Evolutionary conservation across 2,329 filamentous ascomycete genomes (phyloP), one percentile per base, ranked within the genome.

Genomic region (Beauveria asiatica): DNA sequence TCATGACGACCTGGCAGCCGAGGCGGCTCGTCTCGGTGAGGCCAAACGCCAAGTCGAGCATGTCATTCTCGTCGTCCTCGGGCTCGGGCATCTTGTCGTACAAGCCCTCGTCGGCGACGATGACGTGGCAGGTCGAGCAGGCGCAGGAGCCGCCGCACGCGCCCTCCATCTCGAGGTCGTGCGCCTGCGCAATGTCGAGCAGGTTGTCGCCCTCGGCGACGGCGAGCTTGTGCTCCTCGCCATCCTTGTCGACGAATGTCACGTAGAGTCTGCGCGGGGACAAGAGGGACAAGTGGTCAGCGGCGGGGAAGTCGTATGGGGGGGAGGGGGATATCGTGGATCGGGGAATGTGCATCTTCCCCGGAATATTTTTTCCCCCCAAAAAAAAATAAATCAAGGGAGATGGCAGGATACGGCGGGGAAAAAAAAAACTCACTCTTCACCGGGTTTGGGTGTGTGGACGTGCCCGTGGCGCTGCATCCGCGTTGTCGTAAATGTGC

Each of bases 131-230:
- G 6, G 92, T 96, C 61, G 89, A 94, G 77, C 92, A 96, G 59
- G 92, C 92, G 75, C 92, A 96, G 39, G 90, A 94, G 23, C 92
- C 94, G 66, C 94, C 94, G 70, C 94, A 99, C 13, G 94, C 94
- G 63, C 94, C 92, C 79, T 99, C 94, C 93, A 99, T 97, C 74
- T 99, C 94, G 46, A 99, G 79, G 70, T 97, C 93, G 74, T 97
- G 84, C 50, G 89, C 90, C 73, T 97, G 93, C 23, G 93, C 94
- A 69, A 99, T 93, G 70, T 97, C 93, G 59, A 99, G 81, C 58
- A 99, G 79, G 73, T 99, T 99, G 74, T 96, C 92, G 54, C 94
- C 94, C 67, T 89, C 85, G 16, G 84, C 80, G 9, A 97, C 93
- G 62, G 88, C 85, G 68, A 97, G 84, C 62, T 87, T 90, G 72